Evolutionary conservation across 139 green algal genomes (phyloP), one percentile per base, ranked within the genome.

Genomic region (Mychonastes homosphaera): DNA sequence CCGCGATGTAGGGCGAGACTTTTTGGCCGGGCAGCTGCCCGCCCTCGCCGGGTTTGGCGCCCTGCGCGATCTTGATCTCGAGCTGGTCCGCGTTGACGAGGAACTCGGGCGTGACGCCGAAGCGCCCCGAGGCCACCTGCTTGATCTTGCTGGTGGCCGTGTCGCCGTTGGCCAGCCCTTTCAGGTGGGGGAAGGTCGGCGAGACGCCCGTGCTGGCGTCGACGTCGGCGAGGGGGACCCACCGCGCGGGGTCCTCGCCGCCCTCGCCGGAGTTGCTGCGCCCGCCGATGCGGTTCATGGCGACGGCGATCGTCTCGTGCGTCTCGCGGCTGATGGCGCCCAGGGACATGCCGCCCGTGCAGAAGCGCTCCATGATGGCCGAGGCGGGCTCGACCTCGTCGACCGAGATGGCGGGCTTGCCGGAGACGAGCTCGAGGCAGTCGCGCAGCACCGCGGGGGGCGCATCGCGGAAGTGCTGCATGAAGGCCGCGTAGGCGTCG

Each of bases 51-150:
- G 81, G 83, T 74, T 91, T 91, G 65, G 86, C 86, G 16, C 85
- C 86, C 69, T 83, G 89, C 7, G 90, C 90, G 38, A 97, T 78
- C 84, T 99, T 99, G 80, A 99, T 99, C 78, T 99, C 92, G 67
- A 98, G 72, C 81, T 99, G 92, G 53, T 96, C 84, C 2, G 92
- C 89, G 58, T 98, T 97, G 28, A 93, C 86, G 45, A 98, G 72
- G 81, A 95, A 99, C 66, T 95, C 79, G 6, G 92, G 92, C 8
- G 92, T 99, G 24, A 99, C 92, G 28, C 92, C 92, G 65, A 99
- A 99, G 29, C 92, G 82, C 10, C 92, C 92, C 18, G 76, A 91
- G 0, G 92, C 91, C 3, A 97, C 90, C 67, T 87, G 80, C 84
- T 99, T 99, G 85, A 99, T 98, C 51, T 76, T 79, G 8, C 69